Conservation (phyloP, 225 moss, liverwort and hornwort species). For the Pseudoscleropodium purum region DNA sequence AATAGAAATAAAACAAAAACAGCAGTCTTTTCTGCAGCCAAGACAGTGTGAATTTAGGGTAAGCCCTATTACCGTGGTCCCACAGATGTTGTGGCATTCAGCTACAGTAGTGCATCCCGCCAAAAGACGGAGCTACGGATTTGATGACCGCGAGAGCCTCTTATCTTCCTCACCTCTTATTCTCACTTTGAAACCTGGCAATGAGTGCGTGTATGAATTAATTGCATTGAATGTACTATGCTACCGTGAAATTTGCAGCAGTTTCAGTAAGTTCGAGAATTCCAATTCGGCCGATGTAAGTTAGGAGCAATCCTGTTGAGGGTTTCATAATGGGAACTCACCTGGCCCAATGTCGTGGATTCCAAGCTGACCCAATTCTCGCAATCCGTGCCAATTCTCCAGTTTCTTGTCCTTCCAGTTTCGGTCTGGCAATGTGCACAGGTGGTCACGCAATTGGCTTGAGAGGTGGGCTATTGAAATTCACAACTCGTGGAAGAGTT, state of each 20-base stretch:
- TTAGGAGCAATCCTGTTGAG: background rate
- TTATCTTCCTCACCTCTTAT: slow-evolving; percentile 1
- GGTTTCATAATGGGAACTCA: slow-evolving; percentile 6
- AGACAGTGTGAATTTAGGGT: background rate
- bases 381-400: background rate
- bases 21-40: background rate
- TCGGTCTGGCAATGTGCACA: slow-evolving; percentile 3
- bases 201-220: background rate
- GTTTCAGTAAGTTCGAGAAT: background rate
- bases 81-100: background rate
- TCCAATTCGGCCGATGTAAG: background rate
- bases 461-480: background rate
- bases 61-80: slow-evolving; percentile 6
- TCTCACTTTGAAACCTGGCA: background rate
- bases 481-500: background rate
- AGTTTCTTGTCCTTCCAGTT: background rate
- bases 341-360: background rate
- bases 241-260: background rate
- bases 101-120: background rate
- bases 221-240: background rate
- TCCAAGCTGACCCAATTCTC: background rate
- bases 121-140: background rate
- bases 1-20: background rate
- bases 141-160: background rate
- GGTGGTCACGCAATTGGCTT: background rate